Evolutionary conservation across 1,284 basidiomycete species (phyloP), one percentile per base, ranked within the genome.

Genomic region (Moniliella sp.): DNA sequence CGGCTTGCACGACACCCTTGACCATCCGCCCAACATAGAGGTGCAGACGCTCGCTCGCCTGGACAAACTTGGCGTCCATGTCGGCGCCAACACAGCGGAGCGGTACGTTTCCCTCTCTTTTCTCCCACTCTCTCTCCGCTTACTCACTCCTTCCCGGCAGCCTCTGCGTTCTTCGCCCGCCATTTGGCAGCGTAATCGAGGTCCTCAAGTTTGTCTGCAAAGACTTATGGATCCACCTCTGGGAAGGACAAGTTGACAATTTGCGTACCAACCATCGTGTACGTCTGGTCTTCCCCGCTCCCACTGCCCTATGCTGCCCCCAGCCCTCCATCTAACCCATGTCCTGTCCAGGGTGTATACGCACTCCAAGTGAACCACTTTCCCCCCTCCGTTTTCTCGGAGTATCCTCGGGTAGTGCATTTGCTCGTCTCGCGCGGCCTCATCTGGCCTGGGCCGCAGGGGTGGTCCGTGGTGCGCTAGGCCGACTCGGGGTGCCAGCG

Each of bases 141-240:
- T 31, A 18, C 19, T 11, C 27, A 15, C 16, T 26, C n/a, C n/a
- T n/a, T n/a, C n/a, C n/a, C n/a, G n/a, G n/a, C 50, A 83, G 79
- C 39, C 60, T 88, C 37, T 76, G 74, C 48, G 70, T 75, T 17
- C 75, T 81, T 37, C 67, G 75, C 39, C 66, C 73, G 18, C 67
- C 78, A 27, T 78, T 88, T 43, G 62, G 71, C 0, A 76, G 84
- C 46, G 79, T 82, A 1, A 67, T 93, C 5, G 84, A 93, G 46
- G 74, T 73, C 10, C 75, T 93, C 64, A 93, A 93, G 61, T 91
- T 91, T 53, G 69, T 93, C 39, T 93, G 84, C 66, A 93, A 93
- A 57, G 84, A 93, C 41, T 65, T 91, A n/a, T 84, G 81, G 81
- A 67, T 69, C 0, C 69, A 74, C 3, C 74, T 74, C 35, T 84